A percentile compares a stretch with the other conserved stretches of the same genome.
phyloP scores from a whole-genome alignment of 1,284 basidiomycete genomes.

The Cutaneotrichosporon arboriforme region DNA sequence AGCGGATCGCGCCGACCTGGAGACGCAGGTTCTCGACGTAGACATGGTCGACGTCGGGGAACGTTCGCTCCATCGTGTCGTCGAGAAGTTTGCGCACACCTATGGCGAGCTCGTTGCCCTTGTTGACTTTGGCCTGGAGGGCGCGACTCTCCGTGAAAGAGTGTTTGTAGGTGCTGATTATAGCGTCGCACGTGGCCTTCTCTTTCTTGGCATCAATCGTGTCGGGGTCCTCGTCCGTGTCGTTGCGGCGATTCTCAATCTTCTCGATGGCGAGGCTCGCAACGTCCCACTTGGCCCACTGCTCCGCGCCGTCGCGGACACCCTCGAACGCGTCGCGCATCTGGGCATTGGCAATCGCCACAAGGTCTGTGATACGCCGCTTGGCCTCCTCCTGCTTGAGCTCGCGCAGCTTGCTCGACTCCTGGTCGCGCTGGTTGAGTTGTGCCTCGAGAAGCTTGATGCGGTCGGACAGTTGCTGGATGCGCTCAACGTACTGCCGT shows the following conservation, averaged over 20 bases:
- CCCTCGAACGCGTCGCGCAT: constrained; percentile 62
- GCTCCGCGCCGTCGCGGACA: constrained; percentile 70
- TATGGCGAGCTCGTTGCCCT: constrained; percentile 66
- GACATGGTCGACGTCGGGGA: constrained; percentile 66
- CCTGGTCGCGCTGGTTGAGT: constrained; percentile 35
- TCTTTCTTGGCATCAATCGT: constrained; percentile 56
- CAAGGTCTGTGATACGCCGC: constrained; percentile 63
- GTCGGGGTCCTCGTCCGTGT: constrained; percentile 53
- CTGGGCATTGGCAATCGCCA: constrained; percentile 63
- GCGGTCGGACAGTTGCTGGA: constrained; percentile 55
- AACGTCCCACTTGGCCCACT: constrained; percentile 65
- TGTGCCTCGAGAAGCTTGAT: constrained; percentile 64
- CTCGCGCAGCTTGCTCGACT: constrained; percentile 43
- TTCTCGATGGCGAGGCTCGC: constrained; percentile 66
- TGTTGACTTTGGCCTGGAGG: constrained; percentile 59
- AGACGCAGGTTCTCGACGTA: constrained; percentile 66
- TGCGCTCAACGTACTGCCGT: constrained; percentile 87
- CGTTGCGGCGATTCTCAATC: constrained; percentile 61
- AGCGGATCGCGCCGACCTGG: constrained; percentile 61
- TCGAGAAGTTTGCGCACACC: constrained; percentile 79
- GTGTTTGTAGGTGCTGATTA: constrained; percentile 68
- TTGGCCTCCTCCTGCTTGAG: constrained; percentile 64
- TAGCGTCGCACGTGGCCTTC: constrained; percentile 60
- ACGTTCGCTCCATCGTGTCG: constrained; percentile 69
- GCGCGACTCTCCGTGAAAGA: constrained; percentile 59